These are phyloP conservation scores for Elaeagnus macrophylla DNA, from an alignment of 306 rosid genomes.

Conservation along the genomic window DNA sequence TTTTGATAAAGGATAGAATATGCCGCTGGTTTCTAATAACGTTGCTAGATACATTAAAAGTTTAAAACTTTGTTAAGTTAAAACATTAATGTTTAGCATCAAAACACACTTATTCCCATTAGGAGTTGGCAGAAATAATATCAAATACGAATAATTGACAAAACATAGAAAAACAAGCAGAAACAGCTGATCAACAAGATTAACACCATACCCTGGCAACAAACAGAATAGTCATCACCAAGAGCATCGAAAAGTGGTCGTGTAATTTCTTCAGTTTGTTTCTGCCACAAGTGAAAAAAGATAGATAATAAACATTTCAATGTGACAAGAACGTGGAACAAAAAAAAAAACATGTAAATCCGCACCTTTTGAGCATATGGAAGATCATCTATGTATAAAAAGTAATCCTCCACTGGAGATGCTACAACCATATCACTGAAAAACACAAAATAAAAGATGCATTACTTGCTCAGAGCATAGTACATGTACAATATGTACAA, in stretches of 20 bases:
- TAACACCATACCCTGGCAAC: constrained; percentile 65
- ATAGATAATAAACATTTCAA: constrained; percentile 8
- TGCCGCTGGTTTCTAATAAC: too few relatives aligned
- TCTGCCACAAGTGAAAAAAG: constrained; percentile 39
- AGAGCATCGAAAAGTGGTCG: constrained; percentile 70
- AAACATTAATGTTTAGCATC: too few relatives aligned
- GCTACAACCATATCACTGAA: constrained; percentile 91
- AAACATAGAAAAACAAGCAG: background rate
- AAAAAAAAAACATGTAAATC: constrained; percentile 3
- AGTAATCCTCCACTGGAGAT: constrained; percentile 94
- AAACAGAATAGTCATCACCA: constrained; percentile 75
- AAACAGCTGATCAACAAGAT: constrained; percentile 11
- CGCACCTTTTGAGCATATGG: constrained; percentile 59
- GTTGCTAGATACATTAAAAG: too few relatives aligned
- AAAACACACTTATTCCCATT: too few relatives aligned
- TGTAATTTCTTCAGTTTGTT: constrained; percentile 64
- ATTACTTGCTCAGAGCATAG: background rate
- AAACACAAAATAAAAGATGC: constrained; percentile 19
- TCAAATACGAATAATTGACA: too few relatives aligned
- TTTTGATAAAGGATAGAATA: too few relatives aligned
- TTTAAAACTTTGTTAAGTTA: too few relatives aligned
- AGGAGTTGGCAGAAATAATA: too few relatives aligned
- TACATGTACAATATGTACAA: background rate
- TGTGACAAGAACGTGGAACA: constrained; percentile 7
- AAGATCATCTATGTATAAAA: constrained; percentile 67